A percentile compares a stretch with the other conserved stretches of the same genome.
phyloP scores from a whole-genome alignment of 768 basidiomycete genomes.

The Lactarius trivialis region DNA sequence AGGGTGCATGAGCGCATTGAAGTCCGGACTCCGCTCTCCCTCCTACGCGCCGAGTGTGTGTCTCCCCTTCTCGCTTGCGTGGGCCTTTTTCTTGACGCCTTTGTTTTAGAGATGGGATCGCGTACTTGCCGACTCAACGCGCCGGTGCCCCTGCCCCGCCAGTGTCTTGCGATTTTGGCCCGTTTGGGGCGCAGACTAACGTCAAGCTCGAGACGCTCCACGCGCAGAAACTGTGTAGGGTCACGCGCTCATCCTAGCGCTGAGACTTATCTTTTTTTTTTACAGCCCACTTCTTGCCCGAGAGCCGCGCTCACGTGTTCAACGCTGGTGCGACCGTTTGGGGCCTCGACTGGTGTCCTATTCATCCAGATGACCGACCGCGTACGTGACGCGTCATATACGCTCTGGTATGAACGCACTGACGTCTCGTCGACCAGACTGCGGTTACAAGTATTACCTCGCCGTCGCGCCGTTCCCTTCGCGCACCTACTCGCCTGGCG shows the following conservation, averaged over 20 bases:
- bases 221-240: slow-evolving; percentile 50
- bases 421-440: slow-evolving; percentile 33
- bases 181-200: slow-evolving; percentile 44
- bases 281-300: slow-evolving; percentile 53
- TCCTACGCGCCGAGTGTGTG: slow-evolving; percentile 42
- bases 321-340: slow-evolving; percentile 88
- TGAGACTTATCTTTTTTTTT: background rate
- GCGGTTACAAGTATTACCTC: slow-evolving; percentile 65
- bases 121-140: slow-evolving; percentile 53
- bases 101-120: slow-evolving; percentile 43
- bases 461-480: slow-evolving; percentile 75
- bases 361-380: slow-evolving; percentile 48
- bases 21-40: slow-evolving; percentile 24
- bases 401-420: background rate
- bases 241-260: slow-evolving; percentile 3
- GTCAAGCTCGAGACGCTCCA: slow-evolving; percentile 51
- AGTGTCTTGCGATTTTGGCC: slow-evolving; percentile 62
- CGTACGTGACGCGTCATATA: slow-evolving; percentile 38
- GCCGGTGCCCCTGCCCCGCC: slow-evolving; percentile 47
- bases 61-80: slow-evolving; percentile 19
- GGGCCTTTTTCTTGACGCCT: background rate
- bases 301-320: slow-evolving; percentile 62
- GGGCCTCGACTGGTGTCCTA: slow-evolving; percentile 92
- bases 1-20: slow-evolving; percentile 45
- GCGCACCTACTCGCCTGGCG: slow-evolving; percentile 51